Percentiles rank a stretch among this genome's conserved stretches.
phyloP scores from a whole-genome alignment of 1,284 basidiomycete species.

The Moniliella sp. region DNA sequence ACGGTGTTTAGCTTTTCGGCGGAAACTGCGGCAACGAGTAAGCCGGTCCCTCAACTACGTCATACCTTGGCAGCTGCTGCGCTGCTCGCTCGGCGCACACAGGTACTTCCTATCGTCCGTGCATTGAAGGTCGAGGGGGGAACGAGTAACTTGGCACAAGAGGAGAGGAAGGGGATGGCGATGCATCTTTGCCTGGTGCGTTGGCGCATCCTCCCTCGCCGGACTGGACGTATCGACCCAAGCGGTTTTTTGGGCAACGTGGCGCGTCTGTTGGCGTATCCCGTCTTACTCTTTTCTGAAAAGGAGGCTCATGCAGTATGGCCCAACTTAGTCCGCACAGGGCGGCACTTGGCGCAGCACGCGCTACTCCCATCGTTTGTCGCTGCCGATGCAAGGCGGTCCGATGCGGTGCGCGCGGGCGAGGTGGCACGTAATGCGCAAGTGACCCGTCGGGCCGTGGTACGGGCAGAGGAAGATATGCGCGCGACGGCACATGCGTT shows the following conservation, averaged over 20 bases:
- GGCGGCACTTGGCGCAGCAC: conserved; percentile 59
- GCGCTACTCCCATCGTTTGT: conserved; percentile 64
- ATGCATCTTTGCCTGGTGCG: not conserved
- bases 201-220: conserved; percentile 1
- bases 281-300: conserved; percentile 1
- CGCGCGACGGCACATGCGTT: conserved; percentile 53
- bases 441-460: not conserved
- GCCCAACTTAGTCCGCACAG: conserved; percentile 1
- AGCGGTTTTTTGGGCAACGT: conserved; percentile 1
- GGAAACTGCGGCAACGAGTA: too few species aligned
- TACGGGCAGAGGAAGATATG: conserved; percentile 49
- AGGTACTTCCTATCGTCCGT: too few species aligned
- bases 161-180: not conserved
- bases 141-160: not conserved
- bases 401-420: conserved; percentile 10
- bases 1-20: too few species aligned
- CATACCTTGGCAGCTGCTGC: too few species aligned
- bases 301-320: conserved; percentile 2
- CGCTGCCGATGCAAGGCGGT: conserved; percentile 46
- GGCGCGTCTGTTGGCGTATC: conserved; percentile 1
- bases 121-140: not conserved
- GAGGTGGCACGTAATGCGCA: conserved; percentile 3
- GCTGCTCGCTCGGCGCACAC: too few species aligned
- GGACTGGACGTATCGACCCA: not conserved
- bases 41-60: too few species aligned